Evolutionary conservation across 2,329 filamentous ascomycete genomes (phyloP), one percentile per base, ranked within the genome.

Genomic region (Phyllosticta ampelicida): DNA sequence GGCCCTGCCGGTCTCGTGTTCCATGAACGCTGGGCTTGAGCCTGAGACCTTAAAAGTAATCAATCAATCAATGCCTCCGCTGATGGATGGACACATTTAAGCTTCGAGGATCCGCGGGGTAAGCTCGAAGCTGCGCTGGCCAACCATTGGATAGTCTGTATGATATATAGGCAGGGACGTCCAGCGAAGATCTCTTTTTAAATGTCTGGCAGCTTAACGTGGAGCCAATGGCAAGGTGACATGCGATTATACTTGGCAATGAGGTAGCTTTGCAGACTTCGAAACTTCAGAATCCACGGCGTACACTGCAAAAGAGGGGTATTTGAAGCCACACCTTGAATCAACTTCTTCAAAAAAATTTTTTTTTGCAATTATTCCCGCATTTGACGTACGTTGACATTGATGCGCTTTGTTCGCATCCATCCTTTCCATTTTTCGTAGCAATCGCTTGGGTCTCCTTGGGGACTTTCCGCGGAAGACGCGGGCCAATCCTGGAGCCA

Each of bases 361-460:
- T 26, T 26, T 3, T 3, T 8, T 26, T 8, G 13, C 36, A 21
- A 18, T 18, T 21, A 21, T 5, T 83, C 80, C 67, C 76, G 82
- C 86, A 96, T 95, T 73, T 97, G 92, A 62, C 92, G 80, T 9
- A 96, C 88, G 70, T 97, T 97, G 53, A 97, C 69, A 70, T 97
- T 97, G 65, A 97, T 84, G 62, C 92, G 80, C 74, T 96, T 96
- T 53, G 82, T 83, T 61, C 75, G 76, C 87, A 97, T 91, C 91
- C 92, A 97, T 1, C 88, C 89, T 63, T 78, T 81, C 89, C 90
- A 96, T 48, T 77, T 77, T 54, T 83, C 77, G 66, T 81, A 90
- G 36, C 36, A n/a, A 6, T 16, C 11, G 36, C 36, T n/a, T 50
- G 71, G 76, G 11, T 61, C 56, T 50, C 10, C 51, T 4, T 60